Evolutionary conservation across 768 basidiomycete genomes (phyloP).

Genomic region (Calocybe indica): DNA sequence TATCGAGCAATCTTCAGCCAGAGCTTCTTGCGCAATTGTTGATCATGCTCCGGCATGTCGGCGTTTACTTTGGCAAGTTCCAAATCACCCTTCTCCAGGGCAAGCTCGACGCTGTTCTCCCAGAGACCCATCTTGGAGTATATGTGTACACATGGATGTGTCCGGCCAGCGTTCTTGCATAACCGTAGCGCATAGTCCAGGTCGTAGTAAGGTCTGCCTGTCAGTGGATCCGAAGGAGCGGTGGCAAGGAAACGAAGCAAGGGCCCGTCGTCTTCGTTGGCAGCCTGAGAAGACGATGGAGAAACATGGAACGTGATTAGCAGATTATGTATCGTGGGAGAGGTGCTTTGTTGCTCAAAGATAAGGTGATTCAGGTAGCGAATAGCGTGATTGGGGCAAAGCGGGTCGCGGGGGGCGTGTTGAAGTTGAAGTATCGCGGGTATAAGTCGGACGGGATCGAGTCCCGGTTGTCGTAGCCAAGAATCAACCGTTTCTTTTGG

Average conservation of each 20-base stretch:
- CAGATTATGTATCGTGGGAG: constrained; percentile 89
- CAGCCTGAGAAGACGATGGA: constrained; percentile 28
- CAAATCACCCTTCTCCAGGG: constrained; percentile 89
- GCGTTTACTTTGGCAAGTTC: constrained; percentile 95
- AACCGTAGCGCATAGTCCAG: constrained; percentile 93
- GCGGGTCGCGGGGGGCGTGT: constrained; percentile 62
- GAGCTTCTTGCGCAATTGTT: constrained; percentile 80
- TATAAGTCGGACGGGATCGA: constrained; percentile 82
- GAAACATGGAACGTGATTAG: constrained; percentile 82
- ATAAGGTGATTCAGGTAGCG: constrained; percentile 85
- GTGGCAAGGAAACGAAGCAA: constrained; percentile 78
- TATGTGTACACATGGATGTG: constrained; percentile 90
- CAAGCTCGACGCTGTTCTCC: constrained; percentile 94
- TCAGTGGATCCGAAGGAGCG: constrained; percentile 77
- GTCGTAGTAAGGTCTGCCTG: constrained; percentile 88
- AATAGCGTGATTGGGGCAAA: constrained; percentile 80
- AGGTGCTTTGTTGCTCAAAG: constrained; percentile 74
- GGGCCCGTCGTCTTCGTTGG: constrained; percentile 62
- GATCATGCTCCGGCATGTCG: constrained; percentile 90
- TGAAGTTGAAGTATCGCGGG: constrained; percentile 85
- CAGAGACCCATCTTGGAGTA: constrained; percentile 97
- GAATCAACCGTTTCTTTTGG: constrained; percentile 90
- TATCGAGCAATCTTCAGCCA: constrained; percentile 99
- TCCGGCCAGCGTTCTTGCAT: constrained; percentile 77
- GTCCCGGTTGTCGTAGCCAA: constrained; percentile 77